phyloP scores from a whole-genome alignment of 495 filamentous ascomycete genomes.

The Penicillium alfredii region DNA sequence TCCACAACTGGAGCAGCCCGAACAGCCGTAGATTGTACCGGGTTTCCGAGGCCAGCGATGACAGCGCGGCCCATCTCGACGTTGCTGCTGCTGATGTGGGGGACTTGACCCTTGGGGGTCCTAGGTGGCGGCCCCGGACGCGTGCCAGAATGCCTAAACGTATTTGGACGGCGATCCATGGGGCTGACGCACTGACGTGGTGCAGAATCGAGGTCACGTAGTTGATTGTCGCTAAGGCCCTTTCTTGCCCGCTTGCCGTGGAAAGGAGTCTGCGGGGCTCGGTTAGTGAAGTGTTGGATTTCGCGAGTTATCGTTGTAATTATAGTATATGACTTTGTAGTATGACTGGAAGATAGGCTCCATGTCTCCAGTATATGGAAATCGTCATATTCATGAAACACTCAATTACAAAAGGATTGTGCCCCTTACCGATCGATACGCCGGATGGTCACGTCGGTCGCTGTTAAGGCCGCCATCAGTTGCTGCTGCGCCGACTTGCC shows the following conservation, averaged over 20 bases:
- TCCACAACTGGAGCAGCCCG: constrained; percentile 71
- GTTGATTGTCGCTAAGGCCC: constrained; percentile 31
- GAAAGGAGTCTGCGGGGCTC: constrained; percentile 26
- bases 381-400: no score
- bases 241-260: constrained; percentile 31
- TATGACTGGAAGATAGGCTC: no score
- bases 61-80: constrained; percentile 46
- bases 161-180: constrained; percentile 32
- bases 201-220: constrained; percentile 38
- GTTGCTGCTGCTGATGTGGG: constrained; percentile 23
- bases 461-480: constrained; percentile 26
- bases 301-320: no score
- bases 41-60: constrained; percentile 58
- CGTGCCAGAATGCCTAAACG: constrained; percentile 34
- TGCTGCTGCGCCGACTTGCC: constrained; percentile 20
- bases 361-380: no score
- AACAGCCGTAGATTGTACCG: constrained; percentile 73
- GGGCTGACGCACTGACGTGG: constrained; percentile 35
- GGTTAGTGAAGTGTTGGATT: constrained; percentile 10
- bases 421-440: constrained; percentile 33
- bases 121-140: constrained; percentile 20
- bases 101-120: constrained; percentile 10
- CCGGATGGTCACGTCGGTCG: constrained; percentile 31
- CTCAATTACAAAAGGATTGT: no score
- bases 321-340: no score